Conservation (phyloP, 2,329 filamentous ascomycete genomes). For the Didymella pinodella region DNA sequence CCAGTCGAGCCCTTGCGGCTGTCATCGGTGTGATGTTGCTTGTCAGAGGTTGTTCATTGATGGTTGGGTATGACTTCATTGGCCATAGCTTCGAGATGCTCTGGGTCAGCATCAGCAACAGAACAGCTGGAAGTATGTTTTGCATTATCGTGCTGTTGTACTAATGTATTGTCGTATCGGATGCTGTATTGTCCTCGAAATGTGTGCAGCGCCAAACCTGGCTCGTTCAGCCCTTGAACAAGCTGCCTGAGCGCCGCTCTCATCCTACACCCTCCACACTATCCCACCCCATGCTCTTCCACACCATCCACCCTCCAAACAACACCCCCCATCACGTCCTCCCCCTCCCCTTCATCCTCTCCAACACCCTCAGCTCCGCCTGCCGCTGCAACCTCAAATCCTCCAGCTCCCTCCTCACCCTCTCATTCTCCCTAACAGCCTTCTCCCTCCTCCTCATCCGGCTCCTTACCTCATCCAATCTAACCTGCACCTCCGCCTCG, state of each 20-base stretch:
- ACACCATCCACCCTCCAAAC: no score
- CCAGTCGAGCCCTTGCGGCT: constrained; percentile 5
- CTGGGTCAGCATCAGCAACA: not conserved
- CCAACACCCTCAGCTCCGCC: constrained; percentile 56
- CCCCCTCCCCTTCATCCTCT: constrained; percentile 51
- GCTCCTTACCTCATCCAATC: constrained; percentile 49
- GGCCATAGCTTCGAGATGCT: constrained; percentile 16
- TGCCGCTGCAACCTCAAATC: constrained; percentile 55
- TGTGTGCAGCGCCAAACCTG: not conserved
- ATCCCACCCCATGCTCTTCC: constrained; percentile 26
- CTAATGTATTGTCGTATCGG: no score
- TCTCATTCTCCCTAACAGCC: constrained; percentile 53
- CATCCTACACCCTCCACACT: no score
- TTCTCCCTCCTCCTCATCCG: constrained; percentile 51
- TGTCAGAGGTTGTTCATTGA: not conserved
- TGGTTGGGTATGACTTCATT: constrained; percentile 16
- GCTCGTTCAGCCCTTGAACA: constrained; percentile 17
- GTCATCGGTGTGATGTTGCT: not conserved
- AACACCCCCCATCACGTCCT: constrained; percentile 5
- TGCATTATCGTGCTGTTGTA: no score
- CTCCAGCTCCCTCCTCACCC: constrained; percentile 54
- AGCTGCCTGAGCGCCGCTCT: not conserved
- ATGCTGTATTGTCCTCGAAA: no score
- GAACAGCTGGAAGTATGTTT: not conserved
- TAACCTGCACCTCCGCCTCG: constrained; percentile 42